Evolutionary conservation across 2,329 filamentous ascomycete genomes (phyloP), one percentile per base, ranked within the genome.

Genomic region (Colletotrichum chrysophilum): DNA sequence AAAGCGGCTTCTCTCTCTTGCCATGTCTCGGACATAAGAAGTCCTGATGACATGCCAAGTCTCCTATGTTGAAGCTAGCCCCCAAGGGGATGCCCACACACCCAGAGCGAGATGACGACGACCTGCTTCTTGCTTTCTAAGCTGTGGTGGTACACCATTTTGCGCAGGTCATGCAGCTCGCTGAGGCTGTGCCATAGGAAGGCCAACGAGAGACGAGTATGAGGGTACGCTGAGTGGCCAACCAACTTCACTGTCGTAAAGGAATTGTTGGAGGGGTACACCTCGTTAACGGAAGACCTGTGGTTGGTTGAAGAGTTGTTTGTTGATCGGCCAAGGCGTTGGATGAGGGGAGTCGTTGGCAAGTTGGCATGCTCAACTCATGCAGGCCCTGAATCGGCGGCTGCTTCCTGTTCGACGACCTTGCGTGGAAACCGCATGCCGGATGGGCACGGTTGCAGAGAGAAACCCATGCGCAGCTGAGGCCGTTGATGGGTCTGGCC

Each of bases 11-110:
- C 9, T 26, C 24, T 69, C 4, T 24, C 5, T 36, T 36, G 26
- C 56, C 36, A 36, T 62, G 67, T 62, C 56, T 74, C 74, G 70
- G 58, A 38, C 56, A 61, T 69, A 61, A 61, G 64, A 69, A 43
- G 14, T 36, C 62, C 28, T 52, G 56, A 74, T 76, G 70, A 43
- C 64, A 69, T 76, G 74, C 64, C 70, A 73, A 76, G 74, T 32
- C 21, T n/a, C 34, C 34, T 64, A 18, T 58, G 66, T 70, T 28
- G 36, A 64, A 30, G 34, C 71, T 69, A 58, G 26, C 70, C 34
- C 32, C n/a, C 12, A 74, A n/a, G 34, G 30, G 4, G 43, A 52
- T 21, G 43, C 26, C 16, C 43, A 12, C 48, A 56, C 34, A n/a
- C 26, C 32, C 12, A 38, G 61, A 52, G 56, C 28, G 13, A 24